Evolutionary conservation across 192 early-diverging fungal genomes (phyloP).

Genomic region (Pilobolus umbonatus): DNA sequence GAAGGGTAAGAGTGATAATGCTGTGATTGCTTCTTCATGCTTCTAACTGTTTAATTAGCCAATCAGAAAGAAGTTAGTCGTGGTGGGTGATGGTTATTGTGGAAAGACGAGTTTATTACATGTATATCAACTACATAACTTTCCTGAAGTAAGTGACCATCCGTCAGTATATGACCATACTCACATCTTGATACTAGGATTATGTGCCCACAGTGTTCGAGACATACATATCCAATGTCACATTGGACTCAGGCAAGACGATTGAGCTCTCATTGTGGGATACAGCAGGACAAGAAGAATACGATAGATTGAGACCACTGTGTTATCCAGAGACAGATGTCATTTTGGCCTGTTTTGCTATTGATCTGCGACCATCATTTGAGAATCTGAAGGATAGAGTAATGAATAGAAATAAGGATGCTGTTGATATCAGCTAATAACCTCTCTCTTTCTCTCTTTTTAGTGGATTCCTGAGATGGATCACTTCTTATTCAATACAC

Average conservation of each 20-base stretch:
- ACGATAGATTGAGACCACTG: constrained; percentile 85
- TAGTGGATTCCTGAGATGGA: constrained; percentile 84
- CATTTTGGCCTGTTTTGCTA: constrained; percentile 12
- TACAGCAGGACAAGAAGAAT: constrained; percentile 92
- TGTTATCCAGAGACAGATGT: constrained; percentile 83
- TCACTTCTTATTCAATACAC: constrained; percentile 82
- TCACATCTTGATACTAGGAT: neutral
- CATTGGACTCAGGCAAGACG: constrained; percentile 83
- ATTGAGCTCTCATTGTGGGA: constrained; percentile 92
- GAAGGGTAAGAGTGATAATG: neutral
- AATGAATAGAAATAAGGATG: neutral
- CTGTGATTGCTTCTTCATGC: neutral
- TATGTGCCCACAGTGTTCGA: constrained; percentile 58
- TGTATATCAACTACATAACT: constrained; percentile 66
- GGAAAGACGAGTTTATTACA: constrained; percentile 75
- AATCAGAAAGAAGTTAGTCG: constrained; percentile 23
- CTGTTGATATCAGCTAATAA: too few relatives aligned
- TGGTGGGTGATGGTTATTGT: constrained; percentile 71
- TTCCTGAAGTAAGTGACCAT: constrained; percentile 68
- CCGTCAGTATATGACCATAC: neutral
- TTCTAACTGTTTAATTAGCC: neutral
- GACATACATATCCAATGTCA: constrained; percentile 91
- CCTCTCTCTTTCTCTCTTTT: neutral
- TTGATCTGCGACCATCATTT: constrained; percentile 16
- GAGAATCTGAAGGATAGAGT: constrained; percentile 17